Evolutionary conservation across 1,139 yeast species (phyloP).

Genomic region (Diutina scorzettiae): DNA sequence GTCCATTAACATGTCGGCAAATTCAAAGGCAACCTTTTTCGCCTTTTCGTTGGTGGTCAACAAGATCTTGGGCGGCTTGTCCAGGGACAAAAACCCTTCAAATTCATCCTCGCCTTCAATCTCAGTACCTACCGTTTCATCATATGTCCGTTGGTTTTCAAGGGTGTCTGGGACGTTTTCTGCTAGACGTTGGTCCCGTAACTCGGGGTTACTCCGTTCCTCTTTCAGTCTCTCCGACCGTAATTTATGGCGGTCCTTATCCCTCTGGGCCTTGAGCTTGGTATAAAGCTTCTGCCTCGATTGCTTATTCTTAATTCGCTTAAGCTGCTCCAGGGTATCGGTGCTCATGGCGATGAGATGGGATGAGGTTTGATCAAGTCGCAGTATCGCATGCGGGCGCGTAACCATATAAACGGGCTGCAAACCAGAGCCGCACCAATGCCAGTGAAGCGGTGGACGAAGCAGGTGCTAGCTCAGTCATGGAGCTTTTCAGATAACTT

Average conservation of each 20-base stretch:
- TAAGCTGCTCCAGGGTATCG: conserved; percentile 11
- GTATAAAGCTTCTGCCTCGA: conserved; percentile 72
- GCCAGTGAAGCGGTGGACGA: neutral
- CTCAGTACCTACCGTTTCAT: conserved; percentile 69
- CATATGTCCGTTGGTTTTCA: conserved; percentile 79
- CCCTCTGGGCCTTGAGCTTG: conserved; percentile 60
- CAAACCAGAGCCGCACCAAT: neutral
- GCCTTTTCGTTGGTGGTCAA: conserved; percentile 85
- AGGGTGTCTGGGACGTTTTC: conserved; percentile 80
- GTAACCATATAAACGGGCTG: neutral
- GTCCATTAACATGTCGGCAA: conserved; percentile 79
- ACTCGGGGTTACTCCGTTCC: conserved; percentile 70
- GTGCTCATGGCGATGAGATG: neutral
- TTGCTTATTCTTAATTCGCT: conserved; percentile 57
- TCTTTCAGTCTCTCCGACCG: conserved; percentile 73
- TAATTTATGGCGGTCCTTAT: conserved; percentile 64
- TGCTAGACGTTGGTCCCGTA: conserved; percentile 67
- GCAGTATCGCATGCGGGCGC: too few species aligned
- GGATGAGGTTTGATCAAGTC: neutral
- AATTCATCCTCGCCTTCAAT: conserved; percentile 82
- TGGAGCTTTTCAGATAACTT: neutral
- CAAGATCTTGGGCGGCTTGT: conserved; percentile 62
- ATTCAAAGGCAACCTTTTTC: conserved; percentile 75
- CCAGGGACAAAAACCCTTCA: conserved; percentile 45
- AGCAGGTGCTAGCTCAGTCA: neutral